Percentiles rank a stretch among this genome's conserved stretches.
These are phyloP conservation scores for Botrytis paeoniae DNA, from an alignment of 2,329 filamentous ascomycete species.

Conservation along the genomic window DNA sequence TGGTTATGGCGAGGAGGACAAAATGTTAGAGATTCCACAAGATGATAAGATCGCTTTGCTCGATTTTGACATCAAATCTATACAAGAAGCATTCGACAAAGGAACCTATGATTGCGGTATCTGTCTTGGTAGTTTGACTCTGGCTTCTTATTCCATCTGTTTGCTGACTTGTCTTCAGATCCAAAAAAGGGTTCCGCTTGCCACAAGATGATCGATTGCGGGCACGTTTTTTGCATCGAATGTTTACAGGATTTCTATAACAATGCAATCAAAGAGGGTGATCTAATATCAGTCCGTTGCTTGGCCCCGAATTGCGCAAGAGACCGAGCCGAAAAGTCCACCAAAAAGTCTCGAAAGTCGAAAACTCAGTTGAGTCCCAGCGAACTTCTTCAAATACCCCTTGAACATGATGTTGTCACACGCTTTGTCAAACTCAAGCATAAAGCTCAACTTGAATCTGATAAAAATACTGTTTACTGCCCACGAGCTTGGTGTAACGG, in stretches of 20 bases:
- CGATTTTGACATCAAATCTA: constrained; percentile 73
- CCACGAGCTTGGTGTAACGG: constrained; percentile 91
- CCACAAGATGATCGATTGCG: constrained; percentile 77
- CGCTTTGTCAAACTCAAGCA: constrained; percentile 89
- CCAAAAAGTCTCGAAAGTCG: constrained; percentile 53
- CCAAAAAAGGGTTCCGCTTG: constrained; percentile 84
- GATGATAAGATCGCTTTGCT: constrained; percentile 68
- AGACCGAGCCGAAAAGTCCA: constrained; percentile 44
- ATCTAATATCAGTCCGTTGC: constrained; percentile 76
- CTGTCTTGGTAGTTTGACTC: constrained; percentile 59
- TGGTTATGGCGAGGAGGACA: constrained; percentile 50
- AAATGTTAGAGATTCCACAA: constrained; percentile 50
- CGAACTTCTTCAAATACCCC: constrained; percentile 75
- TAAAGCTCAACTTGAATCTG: constrained; percentile 86
- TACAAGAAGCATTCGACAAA: constrained; percentile 71
- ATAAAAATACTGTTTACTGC: constrained; percentile 90
- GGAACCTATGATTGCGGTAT: constrained; percentile 86
- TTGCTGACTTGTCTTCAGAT: constrained; percentile 48
- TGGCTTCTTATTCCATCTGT: constrained; percentile 17
- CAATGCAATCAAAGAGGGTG: constrained; percentile 80
- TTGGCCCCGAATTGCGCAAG: constrained; percentile 76
- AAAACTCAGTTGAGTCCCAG: constrained; percentile 73
- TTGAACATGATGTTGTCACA: constrained; percentile 69
- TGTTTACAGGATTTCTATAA: constrained; percentile 91
- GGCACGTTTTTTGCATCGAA: constrained; percentile 85